Conservation (phyloP, 768 basidiomycete species). For the Ramaria rubella region DNA sequence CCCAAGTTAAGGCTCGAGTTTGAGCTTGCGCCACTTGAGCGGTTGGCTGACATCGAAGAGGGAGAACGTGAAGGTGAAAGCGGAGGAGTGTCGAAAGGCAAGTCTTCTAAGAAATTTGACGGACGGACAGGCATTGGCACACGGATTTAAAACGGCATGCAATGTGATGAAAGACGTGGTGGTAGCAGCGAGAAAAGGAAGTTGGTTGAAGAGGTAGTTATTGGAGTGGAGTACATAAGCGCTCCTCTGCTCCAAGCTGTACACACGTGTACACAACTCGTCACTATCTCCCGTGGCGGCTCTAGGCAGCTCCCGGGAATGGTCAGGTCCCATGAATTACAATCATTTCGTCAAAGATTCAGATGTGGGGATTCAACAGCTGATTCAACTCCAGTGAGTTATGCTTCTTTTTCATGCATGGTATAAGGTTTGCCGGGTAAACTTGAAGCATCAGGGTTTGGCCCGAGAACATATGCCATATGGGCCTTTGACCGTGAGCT, state of each 20-base stretch:
- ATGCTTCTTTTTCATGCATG: no score
- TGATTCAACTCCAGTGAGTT: no score
- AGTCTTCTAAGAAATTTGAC: neutral
- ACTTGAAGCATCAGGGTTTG: no score
- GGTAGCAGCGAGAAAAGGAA: neutral
- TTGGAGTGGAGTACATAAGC: neutral
- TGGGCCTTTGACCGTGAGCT: no score
- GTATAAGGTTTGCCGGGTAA: no score
- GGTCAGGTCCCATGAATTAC: neutral
- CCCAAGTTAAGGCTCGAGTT: neutral
- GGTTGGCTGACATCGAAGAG: neutral
- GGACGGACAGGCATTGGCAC: neutral
- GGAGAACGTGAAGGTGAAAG: slow-evolving; percentile 3
- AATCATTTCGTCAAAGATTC: neutral
- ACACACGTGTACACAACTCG: neutral
- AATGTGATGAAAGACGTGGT: neutral
- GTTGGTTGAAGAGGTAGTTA: neutral
- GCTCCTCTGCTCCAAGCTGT: neutral
- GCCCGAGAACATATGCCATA: no score
- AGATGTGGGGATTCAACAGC: no score
- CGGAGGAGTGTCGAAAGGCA: slow-evolving; percentile 1
- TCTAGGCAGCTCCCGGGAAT: neutral
- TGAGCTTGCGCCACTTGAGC: slow-evolving; percentile 6
- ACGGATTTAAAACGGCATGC: neutral
- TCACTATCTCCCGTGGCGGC: neutral